Evolutionary conservation across 768 basidiomycete species (phyloP).

Genomic region (Tulasnella sp.): DNA sequence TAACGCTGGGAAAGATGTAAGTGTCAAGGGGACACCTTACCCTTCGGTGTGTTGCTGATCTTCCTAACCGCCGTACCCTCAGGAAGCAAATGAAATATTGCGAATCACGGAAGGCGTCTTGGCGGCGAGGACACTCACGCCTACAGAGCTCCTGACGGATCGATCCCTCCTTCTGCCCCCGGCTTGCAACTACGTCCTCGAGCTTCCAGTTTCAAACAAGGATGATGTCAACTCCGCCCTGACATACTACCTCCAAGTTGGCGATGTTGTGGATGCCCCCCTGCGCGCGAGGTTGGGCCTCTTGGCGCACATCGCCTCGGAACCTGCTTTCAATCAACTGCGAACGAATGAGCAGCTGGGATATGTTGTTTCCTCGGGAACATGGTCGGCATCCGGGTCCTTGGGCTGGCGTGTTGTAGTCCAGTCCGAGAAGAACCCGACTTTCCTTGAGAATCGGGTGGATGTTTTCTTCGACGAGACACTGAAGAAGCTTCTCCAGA

Average conservation of each 20-base stretch:
- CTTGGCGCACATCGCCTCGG: constrained; percentile 74
- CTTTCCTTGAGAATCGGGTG: constrained; percentile 75
- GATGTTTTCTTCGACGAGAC: constrained; percentile 67
- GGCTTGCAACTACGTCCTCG: constrained; percentile 61
- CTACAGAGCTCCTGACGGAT: constrained; percentile 41
- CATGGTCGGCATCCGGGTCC: constrained; percentile 37
- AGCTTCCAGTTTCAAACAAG: constrained; percentile 59
- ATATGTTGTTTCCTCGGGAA: constrained; percentile 57
- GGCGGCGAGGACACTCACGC: constrained; percentile 41
- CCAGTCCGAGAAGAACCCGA: constrained; percentile 76
- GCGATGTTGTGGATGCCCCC: constrained; percentile 48
- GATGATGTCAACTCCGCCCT: constrained; percentile 81
- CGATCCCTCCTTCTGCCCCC: constrained; percentile 54
- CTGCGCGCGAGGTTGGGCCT: constrained; percentile 59
- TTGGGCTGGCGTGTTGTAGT: constrained; percentile 73
- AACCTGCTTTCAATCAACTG: constrained; percentile 83
- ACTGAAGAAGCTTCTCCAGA: constrained; percentile 57
- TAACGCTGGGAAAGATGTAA: constrained; percentile 73
- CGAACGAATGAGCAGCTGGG: constrained; percentile 94
- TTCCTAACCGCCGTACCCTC: neutral
- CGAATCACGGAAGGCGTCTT: constrained; percentile 62
- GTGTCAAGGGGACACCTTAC: constrained; percentile 23
- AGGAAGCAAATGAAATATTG: constrained; percentile 72
- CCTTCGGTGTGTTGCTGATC: neutral
- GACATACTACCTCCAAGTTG: constrained; percentile 77